A percentile compares a stretch with the other conserved stretches of the same genome.
Evolutionary conservation across 768 basidiomycete species (phyloP).

Genomic region (Tremella fuciformis): DNA sequence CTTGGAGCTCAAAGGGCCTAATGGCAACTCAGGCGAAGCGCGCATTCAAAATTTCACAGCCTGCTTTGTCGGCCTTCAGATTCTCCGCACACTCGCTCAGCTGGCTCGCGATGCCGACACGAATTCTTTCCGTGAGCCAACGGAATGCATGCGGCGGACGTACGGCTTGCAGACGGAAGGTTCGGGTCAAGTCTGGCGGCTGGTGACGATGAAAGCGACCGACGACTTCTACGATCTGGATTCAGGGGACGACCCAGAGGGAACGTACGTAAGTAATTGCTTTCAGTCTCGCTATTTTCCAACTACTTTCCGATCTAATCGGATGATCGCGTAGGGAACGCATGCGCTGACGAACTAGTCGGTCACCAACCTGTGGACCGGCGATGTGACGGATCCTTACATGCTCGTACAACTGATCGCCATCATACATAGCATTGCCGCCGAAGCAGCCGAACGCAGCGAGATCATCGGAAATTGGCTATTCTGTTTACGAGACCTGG

Average conservation of each 20-base stretch:
- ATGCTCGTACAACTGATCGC: background rate
- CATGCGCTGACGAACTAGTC: no score
- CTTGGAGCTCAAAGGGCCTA: background rate
- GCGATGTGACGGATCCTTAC: background rate
- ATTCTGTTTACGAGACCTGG: conserved; percentile 3
- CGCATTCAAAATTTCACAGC: background rate
- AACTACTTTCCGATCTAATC: no score
- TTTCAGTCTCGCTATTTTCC: no score
- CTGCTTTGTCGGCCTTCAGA: background rate
- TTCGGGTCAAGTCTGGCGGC: background rate
- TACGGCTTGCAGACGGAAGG: background rate
- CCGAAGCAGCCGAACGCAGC: background rate
- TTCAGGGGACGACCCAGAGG: no score
- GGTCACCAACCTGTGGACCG: background rate
- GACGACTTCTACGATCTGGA: background rate
- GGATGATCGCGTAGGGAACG: no score
- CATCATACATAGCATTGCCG: background rate
- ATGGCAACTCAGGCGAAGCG: background rate
- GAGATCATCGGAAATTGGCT: conserved; percentile 10
- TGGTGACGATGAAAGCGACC: background rate
- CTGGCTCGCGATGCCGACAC: background rate
- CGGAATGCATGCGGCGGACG: background rate
- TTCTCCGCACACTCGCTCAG: background rate
- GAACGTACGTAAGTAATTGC: background rate
- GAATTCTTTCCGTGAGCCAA: background rate